These are phyloP conservation scores for Persicaria maculosa DNA, from an alignment of 148 eudicot species.

Conservation along the genomic window DNA sequence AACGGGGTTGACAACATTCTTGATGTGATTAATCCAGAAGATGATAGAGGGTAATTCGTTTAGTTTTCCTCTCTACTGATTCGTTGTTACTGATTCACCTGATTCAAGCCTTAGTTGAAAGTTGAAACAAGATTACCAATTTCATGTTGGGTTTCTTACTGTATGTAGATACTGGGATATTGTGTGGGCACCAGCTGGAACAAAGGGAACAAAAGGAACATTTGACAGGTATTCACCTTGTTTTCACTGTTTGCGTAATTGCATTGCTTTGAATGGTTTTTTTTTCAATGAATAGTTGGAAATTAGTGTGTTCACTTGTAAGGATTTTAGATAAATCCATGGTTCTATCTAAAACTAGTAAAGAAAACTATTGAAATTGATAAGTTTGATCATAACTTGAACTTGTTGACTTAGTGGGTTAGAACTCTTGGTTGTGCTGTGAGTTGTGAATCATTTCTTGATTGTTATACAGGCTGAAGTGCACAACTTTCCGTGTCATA, in stretches of 20 bases:
- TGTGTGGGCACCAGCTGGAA: slow-evolving; percentile 51
- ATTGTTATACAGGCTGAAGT: slow-evolving; percentile 32
- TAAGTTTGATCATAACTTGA: not conserved
- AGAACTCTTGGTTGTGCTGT: not conserved
- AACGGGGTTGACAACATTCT: slow-evolving; percentile 79
- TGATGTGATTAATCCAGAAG: slow-evolving; percentile 49
- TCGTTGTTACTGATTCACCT: not conserved
- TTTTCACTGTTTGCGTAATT: not conserved
- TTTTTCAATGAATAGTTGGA: not conserved
- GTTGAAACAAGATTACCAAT: not conserved
- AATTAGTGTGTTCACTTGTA: too few species aligned
- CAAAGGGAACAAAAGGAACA: slow-evolving; percentile 29
- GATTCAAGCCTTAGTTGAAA: not conserved
- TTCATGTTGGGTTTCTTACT: not conserved
- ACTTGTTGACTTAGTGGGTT: not conserved
- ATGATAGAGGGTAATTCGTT: slow-evolving; percentile 63
- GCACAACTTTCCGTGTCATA: slow-evolving; percentile 38
- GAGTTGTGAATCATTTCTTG: not conserved
- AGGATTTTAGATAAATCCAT: too few species aligned
- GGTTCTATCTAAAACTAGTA: not conserved
- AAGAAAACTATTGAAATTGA: not conserved
- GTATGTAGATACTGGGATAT: slow-evolving; percentile 73
- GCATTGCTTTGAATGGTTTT: not conserved
- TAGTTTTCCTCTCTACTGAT: not conserved
- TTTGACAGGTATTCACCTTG: slow-evolving; percentile 23